Conservation (phyloP, 768 basidiomycete species). For the Pleurotus djamor region DNA sequence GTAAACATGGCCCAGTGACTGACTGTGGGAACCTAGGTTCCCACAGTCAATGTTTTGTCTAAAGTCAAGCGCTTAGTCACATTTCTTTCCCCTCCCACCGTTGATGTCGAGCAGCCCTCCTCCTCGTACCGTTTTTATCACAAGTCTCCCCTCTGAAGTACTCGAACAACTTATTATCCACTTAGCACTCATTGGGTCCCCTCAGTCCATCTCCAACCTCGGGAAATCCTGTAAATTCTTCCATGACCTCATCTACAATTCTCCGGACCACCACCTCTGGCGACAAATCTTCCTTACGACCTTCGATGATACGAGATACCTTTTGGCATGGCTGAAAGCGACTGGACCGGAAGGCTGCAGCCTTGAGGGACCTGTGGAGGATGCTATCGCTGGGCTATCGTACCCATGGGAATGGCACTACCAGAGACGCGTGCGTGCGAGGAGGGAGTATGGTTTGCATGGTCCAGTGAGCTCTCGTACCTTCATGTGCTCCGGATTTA, state of each 20-base stretch:
- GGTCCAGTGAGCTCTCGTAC: not conserved
- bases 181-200: slow-evolving; percentile 11
- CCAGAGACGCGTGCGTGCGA: not conserved
- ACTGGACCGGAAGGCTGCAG: slow-evolving; percentile 5
- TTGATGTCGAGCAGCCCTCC: too few relatives aligned
- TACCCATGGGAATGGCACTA: slow-evolving; percentile 1
- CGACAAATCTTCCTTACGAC: slow-evolving; percentile 41
- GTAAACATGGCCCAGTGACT: too few relatives aligned
- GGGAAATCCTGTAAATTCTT: slow-evolving; percentile 33
- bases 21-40: too few relatives aligned
- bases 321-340: slow-evolving; percentile 3
- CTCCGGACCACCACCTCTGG: slow-evolving; percentile 40
- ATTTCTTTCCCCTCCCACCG: too few relatives aligned
- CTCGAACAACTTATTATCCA: too few relatives aligned
- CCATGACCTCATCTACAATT: slow-evolving; percentile 29
- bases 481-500: too few relatives aligned
- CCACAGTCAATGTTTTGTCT: too few relatives aligned
- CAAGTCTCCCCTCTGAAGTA: too few relatives aligned
- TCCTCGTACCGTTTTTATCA: too few relatives aligned
- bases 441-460: not conserved
- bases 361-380: not conserved
- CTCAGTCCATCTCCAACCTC: slow-evolving; percentile 30
- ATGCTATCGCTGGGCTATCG: slow-evolving; percentile 11
- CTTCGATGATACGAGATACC: slow-evolving; percentile 48
- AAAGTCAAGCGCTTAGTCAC: too few relatives aligned